Conservation (phyloP, 768 basidiomycete species). For the Lactifluus hygrophoroides region DNA sequence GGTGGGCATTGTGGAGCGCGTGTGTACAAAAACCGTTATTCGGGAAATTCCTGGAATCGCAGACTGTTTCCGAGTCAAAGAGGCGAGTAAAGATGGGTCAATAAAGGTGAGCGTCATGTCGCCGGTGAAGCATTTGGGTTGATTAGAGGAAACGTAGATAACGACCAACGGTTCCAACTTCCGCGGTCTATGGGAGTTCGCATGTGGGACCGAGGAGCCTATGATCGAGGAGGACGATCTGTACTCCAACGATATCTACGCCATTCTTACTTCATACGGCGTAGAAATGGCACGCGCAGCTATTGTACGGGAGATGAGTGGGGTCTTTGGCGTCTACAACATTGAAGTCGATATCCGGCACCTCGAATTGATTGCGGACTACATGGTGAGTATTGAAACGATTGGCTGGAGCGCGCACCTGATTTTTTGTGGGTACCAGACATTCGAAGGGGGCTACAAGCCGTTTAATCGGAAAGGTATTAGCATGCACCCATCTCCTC, state of each 20-base stretch:
- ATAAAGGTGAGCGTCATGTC: constrained; percentile 35
- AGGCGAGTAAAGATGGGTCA: constrained; percentile 45
- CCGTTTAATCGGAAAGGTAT: constrained; percentile 97
- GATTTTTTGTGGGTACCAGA: constrained; percentile 42
- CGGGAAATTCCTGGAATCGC: constrained; percentile 86
- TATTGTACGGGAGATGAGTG: constrained; percentile 85
- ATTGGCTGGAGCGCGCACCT: background rate
- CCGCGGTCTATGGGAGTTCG: constrained; percentile 75
- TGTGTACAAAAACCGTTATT: constrained; percentile 75
- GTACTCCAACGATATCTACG: constrained; percentile 93
- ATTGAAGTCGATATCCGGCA: constrained; percentile 93
- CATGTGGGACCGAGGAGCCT: constrained; percentile 35
- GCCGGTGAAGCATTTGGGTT: background rate
- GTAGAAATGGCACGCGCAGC: constrained; percentile 93
- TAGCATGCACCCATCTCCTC: constrained; percentile 85
- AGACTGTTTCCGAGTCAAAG: constrained; percentile 74
- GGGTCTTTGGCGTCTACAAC: constrained; percentile 90
- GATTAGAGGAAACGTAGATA: constrained; percentile 35
- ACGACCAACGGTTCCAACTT: constrained; percentile 94
- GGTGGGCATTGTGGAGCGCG: constrained; percentile 86
- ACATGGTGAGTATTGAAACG: constrained; percentile 68
- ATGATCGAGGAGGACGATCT: constrained; percentile 69
- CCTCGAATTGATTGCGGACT: constrained; percentile 95
- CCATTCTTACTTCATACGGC: constrained; percentile 85
- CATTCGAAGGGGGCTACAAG: constrained; percentile 95